These are phyloP conservation scores for Penicillium argentinense DNA, from an alignment of 495 filamentous ascomycete genomes.

Conservation along the genomic window DNA sequence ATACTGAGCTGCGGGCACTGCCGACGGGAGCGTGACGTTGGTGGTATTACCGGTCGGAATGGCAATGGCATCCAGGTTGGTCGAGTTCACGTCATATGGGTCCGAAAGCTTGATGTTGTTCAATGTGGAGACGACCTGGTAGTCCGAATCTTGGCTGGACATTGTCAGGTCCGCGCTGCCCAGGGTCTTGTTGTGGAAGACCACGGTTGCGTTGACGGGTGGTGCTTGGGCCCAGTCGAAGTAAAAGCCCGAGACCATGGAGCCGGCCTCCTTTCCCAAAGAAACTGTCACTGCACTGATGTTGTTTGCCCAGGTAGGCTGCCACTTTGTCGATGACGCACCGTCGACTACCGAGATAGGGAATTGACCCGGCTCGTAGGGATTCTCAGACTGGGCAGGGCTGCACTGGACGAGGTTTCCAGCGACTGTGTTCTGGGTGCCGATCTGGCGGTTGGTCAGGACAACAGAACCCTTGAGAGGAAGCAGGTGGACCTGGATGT, in stretches of 20 bases:
- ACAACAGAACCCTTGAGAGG: conserved; percentile 51
- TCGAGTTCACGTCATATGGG: conserved; percentile 33
- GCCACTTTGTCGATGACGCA: conserved; percentile 69
- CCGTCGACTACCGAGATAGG: conserved; percentile 71
- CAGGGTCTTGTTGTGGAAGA: conserved; percentile 52
- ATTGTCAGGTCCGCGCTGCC: conserved; percentile 11
- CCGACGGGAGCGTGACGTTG: conserved; percentile 35
- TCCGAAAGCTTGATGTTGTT: conserved; percentile 34
- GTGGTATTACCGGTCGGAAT: conserved; percentile 50
- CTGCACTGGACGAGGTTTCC: conserved; percentile 71
- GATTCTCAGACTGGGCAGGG: conserved; percentile 46
- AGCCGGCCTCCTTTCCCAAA: conserved; percentile 41
- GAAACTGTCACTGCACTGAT: conserved; percentile 49
- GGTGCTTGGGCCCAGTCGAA: conserved; percentile 70
- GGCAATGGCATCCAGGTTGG: conserved; percentile 30
- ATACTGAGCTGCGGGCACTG: conserved; percentile 38
- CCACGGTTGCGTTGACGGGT: conserved; percentile 54
- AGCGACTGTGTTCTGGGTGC: conserved; percentile 43
- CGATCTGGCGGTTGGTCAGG: conserved; percentile 58
- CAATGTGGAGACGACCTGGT: conserved; percentile 18
- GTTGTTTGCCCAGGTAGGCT: conserved; percentile 53
- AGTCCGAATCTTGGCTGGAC: conserved; percentile 5
- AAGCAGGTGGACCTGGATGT: conserved; percentile 48
- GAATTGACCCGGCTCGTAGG: conserved; percentile 67
- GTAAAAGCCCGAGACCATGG: conserved; percentile 50